A percentile compares a stretch with the other conserved stretches of the same genome.
Evolutionary conservation across 1,139 yeast genomes (phyloP).

Genomic region (Petasospora rhodanensis): DNA sequence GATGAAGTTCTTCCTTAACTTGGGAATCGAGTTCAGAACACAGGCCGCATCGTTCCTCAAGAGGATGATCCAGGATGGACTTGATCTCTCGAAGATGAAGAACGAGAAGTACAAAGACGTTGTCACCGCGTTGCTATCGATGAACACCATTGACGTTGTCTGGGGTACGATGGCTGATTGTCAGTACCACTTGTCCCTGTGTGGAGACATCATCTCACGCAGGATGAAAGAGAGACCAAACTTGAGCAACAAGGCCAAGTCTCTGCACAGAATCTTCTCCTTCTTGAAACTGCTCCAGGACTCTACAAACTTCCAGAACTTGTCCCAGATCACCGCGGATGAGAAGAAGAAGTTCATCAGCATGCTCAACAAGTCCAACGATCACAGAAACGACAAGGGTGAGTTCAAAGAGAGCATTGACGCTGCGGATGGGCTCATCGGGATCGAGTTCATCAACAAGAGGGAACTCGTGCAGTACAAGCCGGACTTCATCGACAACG

Average conservation of each 20-base stretch:
- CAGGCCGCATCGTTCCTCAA: constrained; percentile 71
- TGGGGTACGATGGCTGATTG: constrained; percentile 94
- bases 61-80: constrained; percentile 44
- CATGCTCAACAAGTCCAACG: constrained; percentile 12
- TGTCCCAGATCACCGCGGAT: constrained; percentile 14
- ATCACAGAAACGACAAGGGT: constrained; percentile 16
- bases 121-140: constrained; percentile 74
- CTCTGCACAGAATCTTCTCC: constrained; percentile 74
- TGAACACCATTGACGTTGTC: constrained; percentile 84
- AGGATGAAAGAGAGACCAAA: constrained; percentile 64
- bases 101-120: constrained; percentile 80
- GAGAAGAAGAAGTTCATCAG: constrained; percentile 14
- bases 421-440: constrained; percentile 39
- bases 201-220: constrained; percentile 69
- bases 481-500: constrained; percentile 36
- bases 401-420: constrained; percentile 37
- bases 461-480: constrained; percentile 4
- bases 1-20: constrained; percentile 63
- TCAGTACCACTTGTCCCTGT: constrained; percentile 66
- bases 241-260: constrained; percentile 69
- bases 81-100: constrained; percentile 13
- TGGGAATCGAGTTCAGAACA: constrained; percentile 69
- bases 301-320: constrained; percentile 21
- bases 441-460: constrained; percentile 28
- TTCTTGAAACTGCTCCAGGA: constrained; percentile 66